Conservation (phyloP, 2,329 filamentous ascomycete species). For the Sclerotiophoma versabilis region DNA sequence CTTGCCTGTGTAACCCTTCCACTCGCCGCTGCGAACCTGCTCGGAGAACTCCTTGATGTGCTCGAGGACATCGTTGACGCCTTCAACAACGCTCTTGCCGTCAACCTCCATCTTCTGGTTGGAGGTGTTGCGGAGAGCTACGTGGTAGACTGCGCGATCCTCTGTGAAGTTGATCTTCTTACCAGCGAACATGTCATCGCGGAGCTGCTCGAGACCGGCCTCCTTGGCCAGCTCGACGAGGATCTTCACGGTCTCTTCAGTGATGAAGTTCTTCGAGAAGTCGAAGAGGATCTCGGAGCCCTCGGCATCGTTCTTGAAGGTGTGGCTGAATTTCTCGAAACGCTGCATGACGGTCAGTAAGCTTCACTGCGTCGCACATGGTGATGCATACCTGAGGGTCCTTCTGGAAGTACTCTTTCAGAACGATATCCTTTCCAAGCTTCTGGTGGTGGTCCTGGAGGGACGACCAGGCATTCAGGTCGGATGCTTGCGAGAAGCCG, state of each 20-base stretch:
- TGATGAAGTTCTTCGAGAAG: conserved; percentile 98
- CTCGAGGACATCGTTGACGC: conserved; percentile 87
- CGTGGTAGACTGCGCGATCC: conserved; percentile 93
- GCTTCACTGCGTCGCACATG: background rate
- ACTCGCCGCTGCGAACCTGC: conserved; percentile 90
- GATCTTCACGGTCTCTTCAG: conserved; percentile 86
- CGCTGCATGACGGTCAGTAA: conserved; percentile 59
- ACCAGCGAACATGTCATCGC: conserved; percentile 96
- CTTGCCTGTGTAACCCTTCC: conserved; percentile 98
- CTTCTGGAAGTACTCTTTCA: conserved; percentile 91
- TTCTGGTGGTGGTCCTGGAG: conserved; percentile 90
- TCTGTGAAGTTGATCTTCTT: conserved; percentile 99
- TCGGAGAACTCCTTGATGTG: conserved; percentile 99
- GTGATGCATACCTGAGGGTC: conserved; percentile 63
- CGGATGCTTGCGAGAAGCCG: conserved; percentile 81
- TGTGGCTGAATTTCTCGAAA: conserved; percentile 88
- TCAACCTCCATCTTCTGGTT: conserved; percentile 85
- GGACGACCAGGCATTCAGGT: conserved; percentile 85
- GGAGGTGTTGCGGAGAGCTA: conserved; percentile 87
- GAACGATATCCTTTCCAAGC: conserved; percentile 85
- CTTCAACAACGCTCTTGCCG: conserved; percentile 91
- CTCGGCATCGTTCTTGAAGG: conserved; percentile 80
- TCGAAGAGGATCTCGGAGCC: conserved; percentile 92
- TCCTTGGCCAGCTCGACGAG: conserved; percentile 91
- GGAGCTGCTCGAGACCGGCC: conserved; percentile 88